Base-by-base conservation (phyloP, 768 basidiomycete species). In the Boletus pseudopeckii region DNA sequence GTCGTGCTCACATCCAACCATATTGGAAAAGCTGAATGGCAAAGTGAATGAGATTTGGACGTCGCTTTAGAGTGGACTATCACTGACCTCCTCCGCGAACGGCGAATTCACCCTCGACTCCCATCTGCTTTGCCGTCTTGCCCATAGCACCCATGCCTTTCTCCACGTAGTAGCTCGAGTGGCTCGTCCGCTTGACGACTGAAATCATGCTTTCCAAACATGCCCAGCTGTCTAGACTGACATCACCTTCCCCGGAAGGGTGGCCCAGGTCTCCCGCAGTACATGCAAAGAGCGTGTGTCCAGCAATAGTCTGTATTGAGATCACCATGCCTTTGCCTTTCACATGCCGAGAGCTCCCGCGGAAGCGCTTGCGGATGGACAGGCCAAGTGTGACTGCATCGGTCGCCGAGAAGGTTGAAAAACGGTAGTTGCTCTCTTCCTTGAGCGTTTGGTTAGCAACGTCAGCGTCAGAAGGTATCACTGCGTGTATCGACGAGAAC, bases 91-190 rank as follows among this genome's bases (percentile, higher is more conserved):
- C 90, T 46, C 90, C 90, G 54, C 81, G 80, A 41, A 90, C 77
- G 30, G 80, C 74, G 58, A 79, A 75, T 50, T 90, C 85, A 15
- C 76, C 78, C 51, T 85, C 82, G 34, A 86, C 75, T 5, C 85
- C 88, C 73, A 87, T 76, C 60, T 90, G 85, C 59, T 81, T 81
- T 37, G 85, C 78, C 7, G 83, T 84, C 71, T 87, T 90, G 17
- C 86, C 86, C 84, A 88, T 86, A 4, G 90, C 90, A 45, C 80
- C 82, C 83, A 90, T 90, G 7, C 88, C 87, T 65, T 90, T 91
- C 65, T 92, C 90, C 9, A 92, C 87, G 68, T 92, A 92, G 68
- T 77, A 92, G 59, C 85, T 90, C 8, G 88, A 89, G 66, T 92
- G 90, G 2, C 90, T 89, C 17, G 89, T 92, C 55, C 88, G 77